These are phyloP conservation scores for Flaveria ramosissima DNA, from an alignment of 129 eudicot species.

Conservation along the genomic window DNA sequence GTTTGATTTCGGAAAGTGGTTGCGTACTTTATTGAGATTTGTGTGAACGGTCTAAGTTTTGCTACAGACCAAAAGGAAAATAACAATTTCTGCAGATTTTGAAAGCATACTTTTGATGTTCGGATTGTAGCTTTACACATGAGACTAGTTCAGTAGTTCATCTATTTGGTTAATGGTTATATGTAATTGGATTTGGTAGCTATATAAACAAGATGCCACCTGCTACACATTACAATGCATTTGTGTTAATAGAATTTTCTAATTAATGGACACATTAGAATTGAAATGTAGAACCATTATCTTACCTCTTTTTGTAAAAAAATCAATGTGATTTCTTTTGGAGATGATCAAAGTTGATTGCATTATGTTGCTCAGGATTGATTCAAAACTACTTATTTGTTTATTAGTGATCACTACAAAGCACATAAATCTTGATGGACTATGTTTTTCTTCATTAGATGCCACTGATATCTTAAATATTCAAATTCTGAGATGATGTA, in stretches of 20 bases:
- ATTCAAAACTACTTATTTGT: conserved; percentile 11
- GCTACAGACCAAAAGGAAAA: conserved; percentile 25
- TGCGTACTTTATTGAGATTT: conserved; percentile 9
- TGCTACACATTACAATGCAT: neutral
- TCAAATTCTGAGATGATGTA: conserved; percentile 11
- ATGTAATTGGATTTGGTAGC: conserved; percentile 12
- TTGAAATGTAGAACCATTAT: neutral
- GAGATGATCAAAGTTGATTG: neutral
- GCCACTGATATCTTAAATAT: conserved; percentile 2
- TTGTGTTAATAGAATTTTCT: conserved; percentile 1
- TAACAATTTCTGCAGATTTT: conserved; percentile 3
- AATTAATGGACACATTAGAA: neutral
- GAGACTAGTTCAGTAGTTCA: neutral
- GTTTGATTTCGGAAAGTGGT: neutral
- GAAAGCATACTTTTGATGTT: conserved; percentile 18
- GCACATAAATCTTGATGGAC: neutral
- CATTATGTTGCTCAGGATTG: neutral
- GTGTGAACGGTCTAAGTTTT: conserved; percentile 14
- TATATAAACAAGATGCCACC: conserved; percentile 17
- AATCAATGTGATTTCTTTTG: neutral
- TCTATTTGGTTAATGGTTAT: neutral
- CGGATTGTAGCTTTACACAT: conserved; percentile 14
- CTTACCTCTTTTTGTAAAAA: neutral
- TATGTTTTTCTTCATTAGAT: conserved; percentile 1
- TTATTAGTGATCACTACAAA: neutral